Evolutionary conservation across 805 yeast genomes (phyloP).

Genomic region (Vanderwaltozyma yarrowii): DNA sequence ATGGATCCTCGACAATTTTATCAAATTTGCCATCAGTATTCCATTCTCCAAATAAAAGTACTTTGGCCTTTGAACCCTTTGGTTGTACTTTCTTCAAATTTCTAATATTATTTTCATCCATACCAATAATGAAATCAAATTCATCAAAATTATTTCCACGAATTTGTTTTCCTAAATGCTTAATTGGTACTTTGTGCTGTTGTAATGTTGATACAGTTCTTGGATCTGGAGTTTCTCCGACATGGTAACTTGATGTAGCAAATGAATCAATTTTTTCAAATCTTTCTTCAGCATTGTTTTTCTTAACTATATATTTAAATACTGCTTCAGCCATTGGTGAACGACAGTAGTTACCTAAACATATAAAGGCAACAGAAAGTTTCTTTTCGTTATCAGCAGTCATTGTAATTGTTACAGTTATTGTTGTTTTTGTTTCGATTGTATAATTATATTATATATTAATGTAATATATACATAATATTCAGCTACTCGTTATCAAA

Average conservation of each 20-base stretch:
- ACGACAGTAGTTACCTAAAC: constrained; percentile 87
- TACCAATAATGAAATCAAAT: constrained; percentile 61
- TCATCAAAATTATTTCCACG: constrained; percentile 37
- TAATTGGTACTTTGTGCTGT: constrained; percentile 61
- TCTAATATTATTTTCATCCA: constrained; percentile 53
- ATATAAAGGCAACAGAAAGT: constrained; percentile 74
- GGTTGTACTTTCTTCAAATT: constrained; percentile 47
- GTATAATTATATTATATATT: too few species aligned
- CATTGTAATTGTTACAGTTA: too few species aligned
- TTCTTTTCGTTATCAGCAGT: constrained; percentile 8
- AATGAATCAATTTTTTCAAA: constrained; percentile 66
- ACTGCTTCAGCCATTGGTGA: constrained; percentile 99
- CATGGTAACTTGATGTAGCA: constrained; percentile 81
- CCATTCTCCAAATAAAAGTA: constrained; percentile 77
- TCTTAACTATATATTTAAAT: constrained; percentile 52
- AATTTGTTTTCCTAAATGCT: constrained; percentile 69
- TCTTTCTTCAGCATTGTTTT: constrained; percentile 31
- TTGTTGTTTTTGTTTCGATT: too few species aligned
- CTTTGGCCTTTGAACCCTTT: constrained; percentile 34
- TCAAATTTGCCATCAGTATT: constrained; percentile 40
- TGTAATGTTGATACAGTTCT: constrained; percentile 62
- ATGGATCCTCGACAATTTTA: constrained; percentile 75
- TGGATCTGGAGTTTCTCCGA: constrained; percentile 73
- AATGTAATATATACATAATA: too few species aligned
- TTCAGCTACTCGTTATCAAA: too few species aligned